Conservation (phyloP, 1,139 yeast genomes). For the Maudiozyma humilis region DNA sequence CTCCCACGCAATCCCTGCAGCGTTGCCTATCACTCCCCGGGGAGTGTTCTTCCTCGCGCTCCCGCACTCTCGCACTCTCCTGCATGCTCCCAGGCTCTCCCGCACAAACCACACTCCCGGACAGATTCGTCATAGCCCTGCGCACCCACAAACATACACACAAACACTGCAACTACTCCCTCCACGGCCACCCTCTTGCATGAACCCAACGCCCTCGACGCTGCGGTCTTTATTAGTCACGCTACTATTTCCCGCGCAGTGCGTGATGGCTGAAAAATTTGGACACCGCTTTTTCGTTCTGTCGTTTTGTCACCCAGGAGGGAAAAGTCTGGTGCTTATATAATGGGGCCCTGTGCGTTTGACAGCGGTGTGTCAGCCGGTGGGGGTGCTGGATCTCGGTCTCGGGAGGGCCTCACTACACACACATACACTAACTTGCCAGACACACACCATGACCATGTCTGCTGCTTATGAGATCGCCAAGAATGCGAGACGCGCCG, state of each 20-base stretch:
- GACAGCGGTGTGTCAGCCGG: not conserved
- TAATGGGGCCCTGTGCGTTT: not conserved
- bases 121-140: not conserved
- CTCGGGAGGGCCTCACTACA: no score
- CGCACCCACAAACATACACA: not conserved
- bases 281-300: no score
- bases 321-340: not conserved
- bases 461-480: conserved; percentile 68
- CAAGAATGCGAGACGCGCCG: conserved; percentile 65
- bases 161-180: not conserved
- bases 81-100: not conserved
- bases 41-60: no score
- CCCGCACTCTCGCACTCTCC: not conserved
- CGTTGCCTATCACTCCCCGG: no score
- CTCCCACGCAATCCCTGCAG: not conserved
- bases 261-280: no score
- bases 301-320: not conserved
- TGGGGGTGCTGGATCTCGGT: no score
- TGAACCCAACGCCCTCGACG: no score
- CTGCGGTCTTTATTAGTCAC: not conserved
- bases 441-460: conserved; percentile 20
- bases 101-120: no score
- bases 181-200: not conserved
- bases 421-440: not conserved
- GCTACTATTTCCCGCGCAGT: no score